Evolutionary conservation across 345 rosid genomes (phyloP).

Genomic region (Clarkia xantiana): DNA sequence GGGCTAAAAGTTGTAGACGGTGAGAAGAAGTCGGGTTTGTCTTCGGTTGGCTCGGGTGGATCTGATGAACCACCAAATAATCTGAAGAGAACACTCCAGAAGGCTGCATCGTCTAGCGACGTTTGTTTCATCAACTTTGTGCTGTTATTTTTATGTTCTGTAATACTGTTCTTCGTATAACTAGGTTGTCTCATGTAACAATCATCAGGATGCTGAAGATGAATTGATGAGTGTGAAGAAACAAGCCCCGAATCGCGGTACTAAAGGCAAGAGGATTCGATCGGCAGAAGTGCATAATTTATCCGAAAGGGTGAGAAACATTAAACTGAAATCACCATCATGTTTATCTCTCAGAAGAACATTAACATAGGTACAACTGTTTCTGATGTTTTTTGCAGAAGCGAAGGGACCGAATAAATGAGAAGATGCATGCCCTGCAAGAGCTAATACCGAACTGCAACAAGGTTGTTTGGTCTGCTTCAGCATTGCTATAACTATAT

Average conservation of each 20-base stretch:
- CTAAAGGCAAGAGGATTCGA: constrained; percentile 65
- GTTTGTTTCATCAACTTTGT: constrained; percentile 17
- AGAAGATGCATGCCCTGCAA: constrained; percentile 88
- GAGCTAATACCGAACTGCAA: constrained; percentile 92
- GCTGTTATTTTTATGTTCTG: not conserved
- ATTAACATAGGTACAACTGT: not conserved
- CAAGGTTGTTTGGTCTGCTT: constrained; percentile 28
- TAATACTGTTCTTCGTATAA: not conserved
- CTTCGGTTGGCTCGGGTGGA: constrained; percentile 69
- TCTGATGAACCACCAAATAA: constrained; percentile 34
- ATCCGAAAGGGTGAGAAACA: constrained; percentile 79
- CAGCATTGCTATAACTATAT: too few relatives aligned
- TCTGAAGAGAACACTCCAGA: constrained; percentile 48
- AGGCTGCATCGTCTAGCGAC: constrained; percentile 55
- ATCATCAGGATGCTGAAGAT: constrained; percentile 55
- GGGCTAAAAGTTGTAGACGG: constrained; percentile 7
- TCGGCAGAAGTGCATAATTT: constrained; percentile 92
- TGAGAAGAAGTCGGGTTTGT: constrained; percentile 43
- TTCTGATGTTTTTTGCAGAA: constrained; percentile 25
- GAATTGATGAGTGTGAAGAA: constrained; percentile 41
- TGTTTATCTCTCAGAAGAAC: not conserved
- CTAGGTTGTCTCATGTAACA: not conserved
- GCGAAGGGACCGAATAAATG: constrained; percentile 86
- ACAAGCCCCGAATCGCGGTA: constrained; percentile 25
- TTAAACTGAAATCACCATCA: not conserved